Conservation (phyloP, 225 moss, liverwort and hornwort species). For the Asterella californica region DNA sequence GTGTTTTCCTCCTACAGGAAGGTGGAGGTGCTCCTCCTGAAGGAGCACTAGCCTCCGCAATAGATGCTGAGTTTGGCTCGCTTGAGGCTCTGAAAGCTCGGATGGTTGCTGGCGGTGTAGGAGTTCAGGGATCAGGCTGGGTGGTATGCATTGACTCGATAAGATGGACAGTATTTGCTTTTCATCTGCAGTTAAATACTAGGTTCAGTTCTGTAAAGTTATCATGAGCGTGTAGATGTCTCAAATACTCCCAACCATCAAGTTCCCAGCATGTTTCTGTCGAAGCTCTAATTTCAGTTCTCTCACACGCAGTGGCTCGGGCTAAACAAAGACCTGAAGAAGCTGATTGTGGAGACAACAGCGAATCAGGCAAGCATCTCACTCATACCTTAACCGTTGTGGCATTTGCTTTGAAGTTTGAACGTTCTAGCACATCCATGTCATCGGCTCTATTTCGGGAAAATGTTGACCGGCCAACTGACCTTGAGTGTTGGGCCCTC, state of each 20-base stretch:
- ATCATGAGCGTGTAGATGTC: neutral
- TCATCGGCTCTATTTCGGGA: neutral
- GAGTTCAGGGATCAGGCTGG: slow-evolving; percentile 96
- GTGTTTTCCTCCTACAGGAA: slow-evolving; percentile 41
- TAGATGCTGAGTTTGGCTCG: slow-evolving; percentile 76
- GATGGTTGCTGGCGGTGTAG: slow-evolving; percentile 69
- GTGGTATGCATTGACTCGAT: slow-evolving; percentile 56
- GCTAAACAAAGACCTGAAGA: slow-evolving; percentile 80
- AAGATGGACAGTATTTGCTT: no score
- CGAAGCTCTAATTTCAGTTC: neutral
- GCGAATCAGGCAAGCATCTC: slow-evolving; percentile 66
- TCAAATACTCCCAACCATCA: no score
- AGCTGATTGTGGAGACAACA: slow-evolving; percentile 75
- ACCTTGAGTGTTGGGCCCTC: neutral
- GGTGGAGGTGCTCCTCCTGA: slow-evolving; percentile 81
- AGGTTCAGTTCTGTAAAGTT: neutral
- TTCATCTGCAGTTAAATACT: neutral
- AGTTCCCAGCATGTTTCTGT: neutral
- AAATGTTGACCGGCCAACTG: neutral
- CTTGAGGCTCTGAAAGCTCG: slow-evolving; percentile 62
- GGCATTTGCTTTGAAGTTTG: neutral
- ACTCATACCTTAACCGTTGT: neutral
- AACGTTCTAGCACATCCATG: neutral
- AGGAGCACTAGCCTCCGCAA: slow-evolving; percentile 65
- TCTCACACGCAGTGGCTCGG: slow-evolving; percentile 74